Conservation (phyloP, 345 rosid species). For the Cochlearia excelsa region DNA sequence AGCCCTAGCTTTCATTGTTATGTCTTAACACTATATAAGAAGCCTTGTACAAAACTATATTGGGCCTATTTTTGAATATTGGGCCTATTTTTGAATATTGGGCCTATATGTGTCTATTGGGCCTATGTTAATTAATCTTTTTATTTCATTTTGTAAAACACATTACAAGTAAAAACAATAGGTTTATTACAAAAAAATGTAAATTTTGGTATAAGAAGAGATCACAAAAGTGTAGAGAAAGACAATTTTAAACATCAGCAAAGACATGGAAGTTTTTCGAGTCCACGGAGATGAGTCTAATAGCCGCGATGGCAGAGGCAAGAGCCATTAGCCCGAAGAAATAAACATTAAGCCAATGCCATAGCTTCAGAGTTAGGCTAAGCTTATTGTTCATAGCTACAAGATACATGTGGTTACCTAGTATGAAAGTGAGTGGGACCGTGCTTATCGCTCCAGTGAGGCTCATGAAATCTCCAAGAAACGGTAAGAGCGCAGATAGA, state of each 20-base stretch:
- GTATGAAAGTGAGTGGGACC: conserved; percentile 82
- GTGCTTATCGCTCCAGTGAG: conserved; percentile 86
- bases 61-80: conserved; percentile 4
- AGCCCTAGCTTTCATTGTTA: conserved; percentile 19
- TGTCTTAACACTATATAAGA: conserved; percentile 15
- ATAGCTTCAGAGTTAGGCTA: conserved; percentile 44
- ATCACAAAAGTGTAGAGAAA: background rate
- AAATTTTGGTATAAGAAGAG: background rate
- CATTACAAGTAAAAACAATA: no score
- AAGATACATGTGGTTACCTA: conserved; percentile 87
- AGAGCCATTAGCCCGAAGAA: conserved; percentile 60
- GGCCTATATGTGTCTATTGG: no score
- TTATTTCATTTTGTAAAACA: no score
- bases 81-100: background rate
- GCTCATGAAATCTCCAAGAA: conserved; percentile 90
- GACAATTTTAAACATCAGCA: conserved; percentile 53
- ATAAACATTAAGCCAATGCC: conserved; percentile 88
- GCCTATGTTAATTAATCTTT: no score
- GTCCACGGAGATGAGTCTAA: conserved; percentile 71
- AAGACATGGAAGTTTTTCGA: conserved; percentile 76
- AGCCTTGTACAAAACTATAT: background rate
- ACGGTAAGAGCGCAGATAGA: conserved; percentile 81
- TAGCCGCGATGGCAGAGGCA: conserved; percentile 66
- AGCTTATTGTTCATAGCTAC: conserved; percentile 53
- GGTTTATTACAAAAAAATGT: background rate